Conservation (phyloP, 202 grass and related monocot genomes). For the Saccharum hybrid region DNA sequence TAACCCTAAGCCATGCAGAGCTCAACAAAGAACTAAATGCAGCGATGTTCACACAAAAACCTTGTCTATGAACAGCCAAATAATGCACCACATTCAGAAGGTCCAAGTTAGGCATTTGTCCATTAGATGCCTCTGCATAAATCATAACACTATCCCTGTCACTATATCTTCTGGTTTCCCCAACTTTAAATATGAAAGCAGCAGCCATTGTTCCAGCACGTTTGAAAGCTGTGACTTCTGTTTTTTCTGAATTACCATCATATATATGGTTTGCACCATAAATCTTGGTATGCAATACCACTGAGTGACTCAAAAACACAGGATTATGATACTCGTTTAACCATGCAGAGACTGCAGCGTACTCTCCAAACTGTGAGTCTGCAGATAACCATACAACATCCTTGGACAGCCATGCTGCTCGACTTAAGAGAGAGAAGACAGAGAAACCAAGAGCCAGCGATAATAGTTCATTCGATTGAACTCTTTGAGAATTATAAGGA, state of each 20-base stretch:
- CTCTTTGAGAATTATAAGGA: conserved; percentile 80
- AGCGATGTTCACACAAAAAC: conserved; percentile 73
- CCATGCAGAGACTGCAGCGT: conserved; percentile 81
- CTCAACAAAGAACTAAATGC: conserved; percentile 64
- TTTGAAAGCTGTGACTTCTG: conserved; percentile 63
- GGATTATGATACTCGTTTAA: conserved; percentile 88
- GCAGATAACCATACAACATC: conserved; percentile 94
- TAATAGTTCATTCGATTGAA: conserved; percentile 65
- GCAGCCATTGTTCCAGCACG: conserved; percentile 94
- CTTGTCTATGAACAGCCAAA: conserved; percentile 96
- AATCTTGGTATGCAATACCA: conserved; percentile 37
- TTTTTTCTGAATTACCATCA: conserved; percentile 45
- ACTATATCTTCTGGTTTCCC: conserved; percentile 55
- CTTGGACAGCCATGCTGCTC: conserved; percentile 83
- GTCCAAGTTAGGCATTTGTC: conserved; percentile 98
- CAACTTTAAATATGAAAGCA: conserved; percentile 87
- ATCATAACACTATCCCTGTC: conserved; percentile 85
- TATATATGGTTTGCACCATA: conserved; percentile 41
- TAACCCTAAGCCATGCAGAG: conserved; percentile 63
- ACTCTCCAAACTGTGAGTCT: conserved; percentile 89
- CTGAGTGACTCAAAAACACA: conserved; percentile 51
- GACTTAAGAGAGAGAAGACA: conserved; percentile 83
- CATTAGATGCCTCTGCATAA: conserved; percentile 96
- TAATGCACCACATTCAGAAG: conserved; percentile 95
- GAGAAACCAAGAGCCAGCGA: conserved; percentile 90